Conservation (phyloP, 129 eudicot genomes). For the Deinandra increscens region DNA sequence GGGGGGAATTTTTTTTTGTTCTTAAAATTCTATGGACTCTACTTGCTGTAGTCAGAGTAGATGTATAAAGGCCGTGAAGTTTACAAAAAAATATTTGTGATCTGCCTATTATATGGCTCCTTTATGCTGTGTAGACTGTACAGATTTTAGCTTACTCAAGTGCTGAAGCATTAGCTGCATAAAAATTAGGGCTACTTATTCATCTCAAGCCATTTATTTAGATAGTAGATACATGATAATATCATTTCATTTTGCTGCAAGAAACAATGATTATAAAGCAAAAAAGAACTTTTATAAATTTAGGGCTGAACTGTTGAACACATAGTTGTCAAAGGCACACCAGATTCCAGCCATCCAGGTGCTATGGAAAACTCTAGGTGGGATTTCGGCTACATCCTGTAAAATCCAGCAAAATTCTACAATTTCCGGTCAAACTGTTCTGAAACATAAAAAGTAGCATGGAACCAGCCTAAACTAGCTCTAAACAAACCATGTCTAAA, state of each 20-base stretch:
- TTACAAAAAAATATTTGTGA: constrained; percentile 5
- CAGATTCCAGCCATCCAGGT: too few species aligned
- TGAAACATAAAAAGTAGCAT: too few species aligned
- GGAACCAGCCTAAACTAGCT: too few species aligned
- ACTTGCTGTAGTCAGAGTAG: constrained; percentile 4
- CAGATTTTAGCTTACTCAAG: constrained; percentile 8
- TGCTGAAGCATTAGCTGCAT: background rate
- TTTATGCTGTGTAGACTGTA: background rate
- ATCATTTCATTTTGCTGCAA: constrained; percentile 1
- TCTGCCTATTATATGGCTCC: constrained; percentile 2
- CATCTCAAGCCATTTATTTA: background rate
- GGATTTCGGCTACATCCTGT: too few species aligned
- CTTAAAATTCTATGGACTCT: background rate
- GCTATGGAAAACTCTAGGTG: too few species aligned
- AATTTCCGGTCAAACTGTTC: too few species aligned
- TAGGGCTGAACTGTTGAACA: constrained; percentile 1
- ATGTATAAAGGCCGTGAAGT: constrained; percentile 1
- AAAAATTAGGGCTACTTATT: background rate
- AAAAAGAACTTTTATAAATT: background rate
- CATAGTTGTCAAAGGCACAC: too few species aligned
- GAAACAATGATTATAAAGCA: background rate
- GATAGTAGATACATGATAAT: background rate
- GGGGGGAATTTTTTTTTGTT: background rate
- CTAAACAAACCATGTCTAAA: too few species aligned
- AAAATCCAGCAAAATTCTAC: too few species aligned